Evolutionary conservation across 257 asterid species (phyloP), one percentile per base, ranked within the genome.

Genomic region (Solanum sejunctum): DNA sequence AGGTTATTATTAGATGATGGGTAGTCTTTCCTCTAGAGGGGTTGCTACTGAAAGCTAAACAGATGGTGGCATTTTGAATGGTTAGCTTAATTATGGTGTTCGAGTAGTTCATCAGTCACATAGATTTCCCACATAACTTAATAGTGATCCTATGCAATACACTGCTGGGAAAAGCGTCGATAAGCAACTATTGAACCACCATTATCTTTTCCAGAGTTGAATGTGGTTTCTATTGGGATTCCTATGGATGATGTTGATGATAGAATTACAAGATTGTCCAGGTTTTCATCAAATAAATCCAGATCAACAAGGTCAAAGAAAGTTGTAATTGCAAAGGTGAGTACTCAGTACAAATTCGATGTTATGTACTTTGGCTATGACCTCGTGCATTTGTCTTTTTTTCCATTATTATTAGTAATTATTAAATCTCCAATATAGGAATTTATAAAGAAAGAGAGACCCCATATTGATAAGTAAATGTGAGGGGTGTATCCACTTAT

Each of bases 241-340:
- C 78, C 89, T 83, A 56, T 88, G 54, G 93, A 92, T 82, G 97
- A 90, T 85, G 64, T 91, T 45, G 83, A 91, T 86, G 98, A 96
- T 84, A 98, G 99, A 84, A 94, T 96, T 85, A 98, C 99, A 80
- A 97, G 90, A 43, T 86, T 96, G 86, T 92, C 98, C 5, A 92
- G 99, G 89, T 92, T 93, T 43, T 83, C 90, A 64, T 96, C 99
- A 0, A 92, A 93, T 84, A 94, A 93, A 90, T 94, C 93, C 81
- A 89, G 95, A 87, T 89, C 98, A 58, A 88, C 95, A 41, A 91
- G 93, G 86, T 92, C 98, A 82, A 96, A 91, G 88, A 96, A 95
- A 88, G 97, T 90, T 64, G 98, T 26, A 10, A 89, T 94, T 61
- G 93, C 98, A 64, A 96, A 93, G 98, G 99, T 94, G 88, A 72